A percentile compares a stretch with the other conserved stretches of the same genome.
These are phyloP conservation scores for Aspergillus pseudoterreus DNA, from an alignment of 2,329 filamentous ascomycete species.

Conservation along the genomic window DNA sequence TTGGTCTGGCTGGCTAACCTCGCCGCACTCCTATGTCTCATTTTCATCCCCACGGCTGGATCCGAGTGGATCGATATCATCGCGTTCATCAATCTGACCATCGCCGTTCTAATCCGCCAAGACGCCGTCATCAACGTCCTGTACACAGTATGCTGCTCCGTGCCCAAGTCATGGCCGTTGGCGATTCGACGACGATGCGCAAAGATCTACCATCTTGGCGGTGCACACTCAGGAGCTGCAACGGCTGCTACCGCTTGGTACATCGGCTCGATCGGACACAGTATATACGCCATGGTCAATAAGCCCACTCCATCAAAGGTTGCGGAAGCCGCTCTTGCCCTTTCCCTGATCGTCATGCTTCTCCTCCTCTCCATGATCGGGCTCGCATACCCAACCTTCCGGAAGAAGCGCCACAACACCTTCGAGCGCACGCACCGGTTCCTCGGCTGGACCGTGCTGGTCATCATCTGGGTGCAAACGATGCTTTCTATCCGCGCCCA, in stretches of 20 bases:
- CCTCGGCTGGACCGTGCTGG: slow-evolving; percentile 28
- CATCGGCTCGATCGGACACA: slow-evolving; percentile 14
- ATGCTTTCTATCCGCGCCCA: slow-evolving; percentile 7
- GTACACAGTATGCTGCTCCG: slow-evolving; percentile 28
- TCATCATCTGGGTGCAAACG: background rate
- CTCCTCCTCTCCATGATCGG: slow-evolving; percentile 9
- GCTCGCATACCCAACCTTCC: slow-evolving; percentile 18
- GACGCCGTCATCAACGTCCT: slow-evolving; percentile 40
- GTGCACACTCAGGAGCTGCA: slow-evolving; percentile 37
- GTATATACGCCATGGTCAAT: background rate
- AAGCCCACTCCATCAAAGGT: background rate
- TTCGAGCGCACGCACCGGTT: slow-evolving; percentile 38
- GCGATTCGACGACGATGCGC: slow-evolving; percentile 31
- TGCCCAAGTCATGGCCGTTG: slow-evolving; percentile 33
- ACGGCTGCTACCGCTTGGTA: slow-evolving; percentile 43
- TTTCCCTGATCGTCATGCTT: slow-evolving; percentile 28
- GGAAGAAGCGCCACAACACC: slow-evolving; percentile 29
- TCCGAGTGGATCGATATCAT: background rate
- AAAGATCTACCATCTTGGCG: slow-evolving; percentile 41
- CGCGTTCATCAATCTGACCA: slow-evolving; percentile 33
- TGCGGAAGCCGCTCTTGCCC: background rate
- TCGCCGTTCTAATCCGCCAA: slow-evolving; percentile 35
- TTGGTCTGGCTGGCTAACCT: slow-evolving; percentile 50
- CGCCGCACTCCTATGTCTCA: slow-evolving; percentile 15
- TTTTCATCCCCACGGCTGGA: slow-evolving; percentile 12